Evolutionary conservation across 1,284 basidiomycete species (phyloP).

Genomic region (Tausonia pullulans): DNA sequence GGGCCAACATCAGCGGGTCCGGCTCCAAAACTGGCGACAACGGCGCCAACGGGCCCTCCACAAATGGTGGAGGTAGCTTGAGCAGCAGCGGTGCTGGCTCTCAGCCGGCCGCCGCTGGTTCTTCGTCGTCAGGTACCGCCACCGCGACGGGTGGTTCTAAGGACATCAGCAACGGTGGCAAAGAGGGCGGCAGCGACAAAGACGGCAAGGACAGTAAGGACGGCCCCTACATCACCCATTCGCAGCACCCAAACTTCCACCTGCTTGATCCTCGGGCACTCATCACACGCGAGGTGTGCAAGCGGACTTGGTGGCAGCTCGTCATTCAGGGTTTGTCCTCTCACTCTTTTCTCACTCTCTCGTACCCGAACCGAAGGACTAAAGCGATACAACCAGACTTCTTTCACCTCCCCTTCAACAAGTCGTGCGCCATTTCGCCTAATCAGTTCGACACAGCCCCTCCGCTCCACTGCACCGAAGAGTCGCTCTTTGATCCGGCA

Average conservation of each 20-base stretch:
- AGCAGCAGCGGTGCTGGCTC: too few relatives aligned
- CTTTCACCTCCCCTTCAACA: constrained; percentile 22
- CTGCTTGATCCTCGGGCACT: constrained; percentile 5
- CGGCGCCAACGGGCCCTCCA: too few relatives aligned
- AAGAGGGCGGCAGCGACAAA: too few relatives aligned
- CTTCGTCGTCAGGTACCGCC: too few relatives aligned
- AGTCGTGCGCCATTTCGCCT: constrained; percentile 13
- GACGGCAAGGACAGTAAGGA: too few relatives aligned
- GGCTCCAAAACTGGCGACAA: too few relatives aligned
- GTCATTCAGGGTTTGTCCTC: constrained; percentile 18
- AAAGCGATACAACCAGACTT: constrained; percentile 12
- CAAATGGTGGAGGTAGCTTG: too few relatives aligned
- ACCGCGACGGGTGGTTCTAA: too few relatives aligned
- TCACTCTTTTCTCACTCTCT: background rate
- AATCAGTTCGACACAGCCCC: constrained; percentile 13
- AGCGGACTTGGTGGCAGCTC: constrained; percentile 20
- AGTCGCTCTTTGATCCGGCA: constrained; percentile 2
- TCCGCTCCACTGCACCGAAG: constrained; percentile 13
- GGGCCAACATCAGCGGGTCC: too few relatives aligned
- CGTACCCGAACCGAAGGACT: background rate
- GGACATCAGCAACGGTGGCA: too few relatives aligned
- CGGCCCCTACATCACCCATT: background rate
- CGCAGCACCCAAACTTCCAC: constrained; percentile 1
- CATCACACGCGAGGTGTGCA: constrained; percentile 19
- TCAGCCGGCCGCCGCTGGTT: too few relatives aligned